Evolutionary conservation across 176 grass and related monocot species (phyloP), one percentile per base, ranked within the genome.

Genomic region (Oryza glaberrima): DNA sequence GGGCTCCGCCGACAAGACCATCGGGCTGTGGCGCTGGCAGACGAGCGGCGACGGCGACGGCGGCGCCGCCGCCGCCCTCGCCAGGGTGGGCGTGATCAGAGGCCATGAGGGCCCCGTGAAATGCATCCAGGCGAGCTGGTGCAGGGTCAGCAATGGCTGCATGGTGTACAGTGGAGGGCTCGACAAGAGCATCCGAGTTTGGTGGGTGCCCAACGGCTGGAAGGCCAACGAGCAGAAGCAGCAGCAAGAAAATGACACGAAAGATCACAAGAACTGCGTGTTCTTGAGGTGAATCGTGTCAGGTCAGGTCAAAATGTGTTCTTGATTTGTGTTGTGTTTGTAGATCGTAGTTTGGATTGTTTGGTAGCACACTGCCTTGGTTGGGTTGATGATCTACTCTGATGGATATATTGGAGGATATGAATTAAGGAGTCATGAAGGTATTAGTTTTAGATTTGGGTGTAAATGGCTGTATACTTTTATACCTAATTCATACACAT

Each of bases 101-200:
- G 96, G 90, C 2, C 96, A 96, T 76, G 93, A 96, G 48, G 96
- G 91, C 2, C 96, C 96, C 0, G 91, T 99, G 13, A 96, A 93
- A 82, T 99, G 96, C 81, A 72, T 99, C 80, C 96, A 96, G 75
- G 88, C 88, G 15, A 63, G 58, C 58, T 72, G 86, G 45, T 87
- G 89, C 69, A 77, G 91, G 41, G 52, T 87, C 5, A 89, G 75
- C 77, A 88, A 92, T 3, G 93, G 96, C 0, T 94, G 81, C 38
- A 90, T 99, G 90, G 77, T 99, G 78, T 96, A 96, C 81, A 94
- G 90, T 74, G 96, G 96, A 4, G 88, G 96, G 45, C 77, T 99
- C 7, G 96, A 99, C 60, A 96, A 90, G 86, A 99, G 71, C 83
- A 91, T 99, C 77, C 94, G 91, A 71, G 96, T 99, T 49, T 99